Evolutionary conservation across 768 basidiomycete genomes (phyloP).

Genomic region (Pisolithus albus): DNA sequence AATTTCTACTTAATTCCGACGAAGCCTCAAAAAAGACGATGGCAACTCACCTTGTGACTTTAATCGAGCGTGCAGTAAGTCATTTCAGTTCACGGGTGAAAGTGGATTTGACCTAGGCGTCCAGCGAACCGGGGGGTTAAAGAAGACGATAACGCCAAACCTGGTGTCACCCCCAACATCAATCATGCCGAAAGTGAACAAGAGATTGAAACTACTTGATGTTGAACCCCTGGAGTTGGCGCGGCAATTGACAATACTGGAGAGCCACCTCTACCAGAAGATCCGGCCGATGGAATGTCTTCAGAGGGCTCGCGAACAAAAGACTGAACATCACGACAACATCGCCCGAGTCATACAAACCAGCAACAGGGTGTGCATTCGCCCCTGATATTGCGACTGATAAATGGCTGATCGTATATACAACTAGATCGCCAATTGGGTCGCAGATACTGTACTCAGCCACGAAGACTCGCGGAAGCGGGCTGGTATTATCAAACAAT

Average conservation of each 20-base stretch:
- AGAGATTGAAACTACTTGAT: conserved; percentile 76
- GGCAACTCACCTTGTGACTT: conserved; percentile 64
- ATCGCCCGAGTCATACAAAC: conserved; percentile 84
- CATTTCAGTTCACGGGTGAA: background rate
- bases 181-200: conserved; percentile 62
- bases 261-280: conserved; percentile 77
- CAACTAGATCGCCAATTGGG: conserved; percentile 84
- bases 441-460: conserved; percentile 73
- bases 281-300: conserved; percentile 90
- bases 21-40: conserved; percentile 60
- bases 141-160: conserved; percentile 50
- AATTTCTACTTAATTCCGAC: conserved; percentile 51
- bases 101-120: background rate
- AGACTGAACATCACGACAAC: conserved; percentile 68
- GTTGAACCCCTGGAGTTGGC: conserved; percentile 87
- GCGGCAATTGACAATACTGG: conserved; percentile 87
- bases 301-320: conserved; percentile 72
- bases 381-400: background rate
- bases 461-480: conserved; percentile 81
- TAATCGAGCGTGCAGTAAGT: conserved; percentile 78
- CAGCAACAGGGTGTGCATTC: conserved; percentile 64
- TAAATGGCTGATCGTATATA: background rate
- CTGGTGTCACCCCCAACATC: conserved; percentile 65
- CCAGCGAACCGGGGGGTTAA: conserved; percentile 48
- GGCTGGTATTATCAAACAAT: conserved; percentile 77